These are phyloP conservation scores for Amanita brunnescens DNA, from an alignment of 768 basidiomycete species.

Conservation along the genomic window DNA sequence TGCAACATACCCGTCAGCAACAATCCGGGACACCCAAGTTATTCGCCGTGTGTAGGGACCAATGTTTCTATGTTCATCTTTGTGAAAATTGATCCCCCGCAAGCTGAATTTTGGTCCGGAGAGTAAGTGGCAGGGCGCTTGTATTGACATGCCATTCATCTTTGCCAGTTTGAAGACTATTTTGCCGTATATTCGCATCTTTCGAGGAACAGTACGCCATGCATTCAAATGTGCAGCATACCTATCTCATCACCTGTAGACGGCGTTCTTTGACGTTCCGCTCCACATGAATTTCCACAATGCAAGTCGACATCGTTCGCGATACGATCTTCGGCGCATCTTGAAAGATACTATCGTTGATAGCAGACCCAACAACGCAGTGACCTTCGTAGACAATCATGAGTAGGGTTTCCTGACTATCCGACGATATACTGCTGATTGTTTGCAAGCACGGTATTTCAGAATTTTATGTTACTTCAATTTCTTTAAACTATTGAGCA, in stretches of 20 bases:
- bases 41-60: conserved; percentile 45
- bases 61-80: neutral
- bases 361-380: conserved; percentile 66
- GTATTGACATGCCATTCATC: neutral
- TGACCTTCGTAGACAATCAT: conserved; percentile 88
- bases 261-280: conserved; percentile 87
- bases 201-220: conserved; percentile 53
- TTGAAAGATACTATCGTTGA: conserved; percentile 63
- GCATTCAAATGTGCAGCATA: neutral
- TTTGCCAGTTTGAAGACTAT: conserved; percentile 38
- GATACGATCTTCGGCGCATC: conserved; percentile 72
- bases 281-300: conserved; percentile 76
- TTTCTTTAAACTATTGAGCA: conserved; percentile 12
- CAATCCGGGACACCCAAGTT: conserved; percentile 35
- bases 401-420: conserved; percentile 43
- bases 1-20: conserved; percentile 40
- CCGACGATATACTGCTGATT: neutral
- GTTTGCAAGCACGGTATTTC: conserved; percentile 44
- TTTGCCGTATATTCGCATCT: conserved; percentile 48
- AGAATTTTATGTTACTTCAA: neutral
- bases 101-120: conserved; percentile 80
- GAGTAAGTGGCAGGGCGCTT: conserved; percentile 33
- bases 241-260: conserved; percentile 30
- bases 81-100: conserved; percentile 14
- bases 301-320: conserved; percentile 58